A percentile compares a stretch with the other conserved stretches of the same genome.
phyloP scores from a whole-genome alignment of 495 filamentous ascomycete genomes.

The Aspergillus haitiensis region DNA sequence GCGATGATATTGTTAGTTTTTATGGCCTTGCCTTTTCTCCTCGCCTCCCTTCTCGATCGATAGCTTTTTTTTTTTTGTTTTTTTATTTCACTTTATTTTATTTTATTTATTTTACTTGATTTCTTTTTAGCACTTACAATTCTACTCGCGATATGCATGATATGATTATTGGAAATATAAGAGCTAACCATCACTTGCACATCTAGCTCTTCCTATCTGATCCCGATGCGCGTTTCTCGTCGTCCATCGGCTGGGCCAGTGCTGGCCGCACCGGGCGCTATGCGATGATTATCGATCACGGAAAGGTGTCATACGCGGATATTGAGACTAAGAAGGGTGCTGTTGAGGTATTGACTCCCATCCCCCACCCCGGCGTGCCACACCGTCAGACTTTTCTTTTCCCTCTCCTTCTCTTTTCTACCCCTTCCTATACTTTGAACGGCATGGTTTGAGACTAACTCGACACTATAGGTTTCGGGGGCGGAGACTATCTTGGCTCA shows the following conservation, averaged over 20 bases:
- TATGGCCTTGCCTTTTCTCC: neutral
- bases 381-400: no score
- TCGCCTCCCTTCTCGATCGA: neutral
- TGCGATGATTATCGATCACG: constrained; percentile 84
- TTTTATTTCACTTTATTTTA: neutral
- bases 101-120: no score
- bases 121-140: no score
- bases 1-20: constrained; percentile 67
- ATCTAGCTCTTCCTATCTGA: constrained; percentile 78
- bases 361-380: no score
- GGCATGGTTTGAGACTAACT: constrained; percentile 3
- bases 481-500: constrained; percentile 65
- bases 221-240: constrained; percentile 69
- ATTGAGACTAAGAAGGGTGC: constrained; percentile 69
- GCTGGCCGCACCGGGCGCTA: constrained; percentile 73
- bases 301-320: constrained; percentile 82
- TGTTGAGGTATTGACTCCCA: constrained; percentile 35
- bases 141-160: neutral
- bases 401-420: neutral
- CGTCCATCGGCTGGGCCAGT: constrained; percentile 75
- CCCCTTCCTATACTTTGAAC: neutral
- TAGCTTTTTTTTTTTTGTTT: neutral
- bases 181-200: neutral
- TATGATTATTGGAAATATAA: neutral
- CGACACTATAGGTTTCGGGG: constrained; percentile 56